Evolutionary conservation across 495 filamentous ascomycete genomes (phyloP).

Genomic region (Aspergillus nidulans): DNA sequence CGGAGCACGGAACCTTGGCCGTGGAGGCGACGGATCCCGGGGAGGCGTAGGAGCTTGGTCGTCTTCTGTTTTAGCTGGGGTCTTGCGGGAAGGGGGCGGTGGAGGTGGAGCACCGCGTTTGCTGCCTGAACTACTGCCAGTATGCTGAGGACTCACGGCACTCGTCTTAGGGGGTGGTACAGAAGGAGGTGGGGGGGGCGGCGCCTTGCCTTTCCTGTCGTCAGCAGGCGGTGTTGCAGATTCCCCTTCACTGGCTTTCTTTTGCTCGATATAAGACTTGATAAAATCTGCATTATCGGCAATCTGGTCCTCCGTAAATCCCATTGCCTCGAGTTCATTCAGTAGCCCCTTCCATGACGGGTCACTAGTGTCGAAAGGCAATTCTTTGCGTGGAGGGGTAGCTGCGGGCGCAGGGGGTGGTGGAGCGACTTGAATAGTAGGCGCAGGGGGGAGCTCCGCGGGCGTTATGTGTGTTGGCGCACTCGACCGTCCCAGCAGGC

Average conservation of each 20-base stretch:
- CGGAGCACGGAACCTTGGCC: slow-evolving; percentile 67
- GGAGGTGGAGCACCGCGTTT: slow-evolving; percentile 74
- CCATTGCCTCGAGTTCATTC: slow-evolving; percentile 77
- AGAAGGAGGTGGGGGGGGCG: slow-evolving; percentile 55
- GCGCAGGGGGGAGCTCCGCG: slow-evolving; percentile 43
- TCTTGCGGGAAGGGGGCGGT: slow-evolving; percentile 74
- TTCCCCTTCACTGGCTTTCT: slow-evolving; percentile 55
- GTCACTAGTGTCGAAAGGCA: slow-evolving; percentile 76
- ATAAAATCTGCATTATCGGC: slow-evolving; percentile 93
- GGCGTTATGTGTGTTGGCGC: slow-evolving; percentile 47
- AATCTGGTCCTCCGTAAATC: slow-evolving; percentile 89
- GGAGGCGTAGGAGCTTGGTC: slow-evolving; percentile 46
- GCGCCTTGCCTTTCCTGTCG: slow-evolving; percentile 47
- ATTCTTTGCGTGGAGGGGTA: slow-evolving; percentile 44
- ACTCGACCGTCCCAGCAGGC: slow-evolving; percentile 66
- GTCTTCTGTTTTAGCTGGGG: slow-evolving; percentile 44
- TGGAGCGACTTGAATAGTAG: slow-evolving; percentile 48
- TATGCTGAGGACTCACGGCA: slow-evolving; percentile 64
- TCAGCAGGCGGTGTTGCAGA: slow-evolving; percentile 22
- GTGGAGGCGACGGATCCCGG: slow-evolving; percentile 48
- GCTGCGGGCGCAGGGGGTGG: slow-evolving; percentile 34
- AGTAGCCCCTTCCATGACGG: slow-evolving; percentile 80
- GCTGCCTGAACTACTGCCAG: slow-evolving; percentile 57
- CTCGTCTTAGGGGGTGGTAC: slow-evolving; percentile 46
- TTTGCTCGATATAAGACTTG: slow-evolving; percentile 79